Evolutionary conservation across 2,329 filamentous ascomycete species (phyloP), one percentile per base, ranked within the genome.

Genomic region (Paracoccidioides brasiliensis): DNA sequence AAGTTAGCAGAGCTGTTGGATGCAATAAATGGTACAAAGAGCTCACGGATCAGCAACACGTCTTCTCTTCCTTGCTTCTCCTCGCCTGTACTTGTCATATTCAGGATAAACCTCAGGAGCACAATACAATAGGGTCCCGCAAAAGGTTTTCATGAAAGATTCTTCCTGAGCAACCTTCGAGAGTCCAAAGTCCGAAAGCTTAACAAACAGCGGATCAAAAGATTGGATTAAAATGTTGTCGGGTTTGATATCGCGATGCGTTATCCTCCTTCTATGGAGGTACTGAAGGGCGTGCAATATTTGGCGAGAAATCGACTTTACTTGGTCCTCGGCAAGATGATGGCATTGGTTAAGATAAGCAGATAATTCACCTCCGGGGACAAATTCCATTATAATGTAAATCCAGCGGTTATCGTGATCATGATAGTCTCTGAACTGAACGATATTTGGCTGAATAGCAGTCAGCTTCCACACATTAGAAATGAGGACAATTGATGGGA

Each of bases 181-280:
- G 4, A 98, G 74, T 3, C 93, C 93, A 73, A 98, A 98, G 67
- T 98, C 93, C 0, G 93, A 95, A 12, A 98, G 76, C 70, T 98
- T 97, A 63, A 97, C 85, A 12, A 81, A 77, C 51, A 95, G 80
- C 0, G 90, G 90, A 5, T 84, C 76, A 8, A 81, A 68, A 0
- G 82, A 84, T 9, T 83, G 78, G 61, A 97, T 87, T 43, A 98
- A 77, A 58, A 98, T 96, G 65, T 98, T 98, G 75, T 98, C 93
- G 0, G 93, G 93, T 68, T 98, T 98, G 66, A 98, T 90, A 69
- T 98, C 93, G n/a, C 93, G 86, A 71, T 98, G 93, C 0, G 91
- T 97, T 63, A 98, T 96, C 66, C 86, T 89, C 64, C 86, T 85
- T 54, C 78, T 76, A 69, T 98, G 93, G 7, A 98, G 77, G 68